Percentiles rank a stretch among this genome's conserved stretches.
phyloP scores from a whole-genome alignment of 352 stramenopile species.

The Phytophthora constricta region DNA sequence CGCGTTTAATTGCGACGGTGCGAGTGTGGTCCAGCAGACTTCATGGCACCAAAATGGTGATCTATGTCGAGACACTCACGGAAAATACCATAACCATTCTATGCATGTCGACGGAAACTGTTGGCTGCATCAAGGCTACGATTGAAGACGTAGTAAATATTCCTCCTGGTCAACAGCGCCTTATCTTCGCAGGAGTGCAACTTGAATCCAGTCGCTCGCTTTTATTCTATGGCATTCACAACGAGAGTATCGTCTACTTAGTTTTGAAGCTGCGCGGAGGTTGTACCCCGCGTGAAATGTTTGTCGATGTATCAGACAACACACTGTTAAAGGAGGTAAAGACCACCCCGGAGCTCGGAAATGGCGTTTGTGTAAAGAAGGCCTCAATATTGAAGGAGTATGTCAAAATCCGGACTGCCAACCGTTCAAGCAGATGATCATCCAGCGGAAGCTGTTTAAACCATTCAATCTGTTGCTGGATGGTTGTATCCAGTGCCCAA shows the following conservation, averaged over 20 bases:
- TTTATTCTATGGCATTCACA: conserved; percentile 14
- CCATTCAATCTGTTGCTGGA: conserved; percentile 33
- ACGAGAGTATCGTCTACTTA: neutral
- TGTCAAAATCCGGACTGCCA: conserved; percentile 18
- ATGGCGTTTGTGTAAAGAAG: conserved; percentile 19
- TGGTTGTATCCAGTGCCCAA: conserved; percentile 9
- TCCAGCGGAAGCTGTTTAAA: conserved; percentile 13
- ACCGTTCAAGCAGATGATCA: conserved; percentile 28
- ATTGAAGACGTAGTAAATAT: conserved; percentile 16
- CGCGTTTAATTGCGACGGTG: conserved; percentile 14
- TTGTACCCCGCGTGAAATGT: neutral
- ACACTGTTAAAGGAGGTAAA: neutral
- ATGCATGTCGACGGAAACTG: neutral
- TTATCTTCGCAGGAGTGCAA: conserved; percentile 13
- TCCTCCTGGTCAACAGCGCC: conserved; percentile 1
- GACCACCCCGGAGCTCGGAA: conserved; percentile 1
- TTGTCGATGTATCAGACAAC: conserved; percentile 10
- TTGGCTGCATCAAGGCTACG: conserved; percentile 2
- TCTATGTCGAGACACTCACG: conserved; percentile 13
- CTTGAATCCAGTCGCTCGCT: conserved; percentile 12
- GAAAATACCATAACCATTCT: neutral
- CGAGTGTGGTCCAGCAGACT: neutral
- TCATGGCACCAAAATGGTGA: neutral
- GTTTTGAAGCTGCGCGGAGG: conserved; percentile 6
- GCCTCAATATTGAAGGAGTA: conserved; percentile 38